Conservation (phyloP, 2,329 filamentous ascomycete species). For the Orbilia oligospora region DNA sequence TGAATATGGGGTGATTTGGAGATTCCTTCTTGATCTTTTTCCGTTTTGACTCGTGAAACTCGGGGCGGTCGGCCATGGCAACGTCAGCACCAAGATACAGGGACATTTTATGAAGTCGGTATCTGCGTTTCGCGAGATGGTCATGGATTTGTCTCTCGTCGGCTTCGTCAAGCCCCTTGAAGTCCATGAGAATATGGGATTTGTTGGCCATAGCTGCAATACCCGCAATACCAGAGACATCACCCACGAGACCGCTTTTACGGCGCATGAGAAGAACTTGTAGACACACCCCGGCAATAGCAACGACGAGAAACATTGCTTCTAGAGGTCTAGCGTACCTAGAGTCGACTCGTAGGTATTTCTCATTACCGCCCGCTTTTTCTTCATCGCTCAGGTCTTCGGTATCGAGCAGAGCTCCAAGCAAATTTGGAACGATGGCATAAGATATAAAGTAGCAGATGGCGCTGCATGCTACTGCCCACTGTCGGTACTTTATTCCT, state of each 20-base stretch:
- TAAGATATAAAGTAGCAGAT: slow-evolving; percentile 76
- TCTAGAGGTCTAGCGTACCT: slow-evolving; percentile 76
- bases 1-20: slow-evolving; percentile 75
- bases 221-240: slow-evolving; percentile 81
- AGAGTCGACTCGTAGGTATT: slow-evolving; percentile 66
- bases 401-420: slow-evolving; percentile 66
- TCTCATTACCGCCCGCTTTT: slow-evolving; percentile 16
- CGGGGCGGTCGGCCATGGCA: slow-evolving; percentile 68
- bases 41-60: slow-evolving; percentile 54
- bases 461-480: slow-evolving; percentile 78
- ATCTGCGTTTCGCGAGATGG: slow-evolving; percentile 76
- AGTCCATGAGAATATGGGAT: slow-evolving; percentile 80
- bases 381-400: slow-evolving; percentile 21
- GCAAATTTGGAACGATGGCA: slow-evolving; percentile 78
- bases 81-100: slow-evolving; percentile 74
- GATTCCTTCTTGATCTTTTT: slow-evolving; percentile 57
- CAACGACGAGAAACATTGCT: slow-evolving; percentile 72
- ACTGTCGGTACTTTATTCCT: slow-evolving; percentile 76
- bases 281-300: slow-evolving; percentile 73
- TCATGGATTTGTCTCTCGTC: slow-evolving; percentile 78
- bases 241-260: slow-evolving; percentile 76
- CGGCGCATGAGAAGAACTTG: slow-evolving; percentile 75
- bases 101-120: slow-evolving; percentile 79
- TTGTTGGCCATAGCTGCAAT: slow-evolving; percentile 82
- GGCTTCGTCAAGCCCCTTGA: slow-evolving; percentile 79